Evolutionary conservation across 2,329 filamentous ascomycete species (phyloP), one percentile per base, ranked within the genome.

Genomic region (Pyrenophora teres): DNA sequence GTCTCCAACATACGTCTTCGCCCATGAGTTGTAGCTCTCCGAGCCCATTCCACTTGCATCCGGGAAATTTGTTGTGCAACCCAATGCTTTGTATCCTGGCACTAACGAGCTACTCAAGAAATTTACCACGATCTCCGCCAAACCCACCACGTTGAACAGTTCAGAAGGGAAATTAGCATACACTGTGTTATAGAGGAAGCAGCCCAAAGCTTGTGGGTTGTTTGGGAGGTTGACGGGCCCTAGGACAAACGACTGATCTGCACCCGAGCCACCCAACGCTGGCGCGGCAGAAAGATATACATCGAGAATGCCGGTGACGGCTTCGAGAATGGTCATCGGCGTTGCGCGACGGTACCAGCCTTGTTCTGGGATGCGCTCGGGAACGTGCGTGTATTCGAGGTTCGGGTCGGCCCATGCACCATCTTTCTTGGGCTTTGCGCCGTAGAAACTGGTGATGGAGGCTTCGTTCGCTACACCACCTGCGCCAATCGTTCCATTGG

Each of bases 401-500:
- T 50, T 37, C 3, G 51, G 48, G 25, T 63, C 56, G 7, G 46
- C 39, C 55, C 52, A 61, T 2, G 52, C 50, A n/a, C 40, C 43
- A 2, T 39, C 16, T 8, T 36, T 35, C 0, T 36, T 49, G n/a
- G 53, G 53, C 37, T 63, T 56, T 9, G 62, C 62, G 13, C 62
- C 62, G 39, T 62, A 60, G 54, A 64, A 62, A 27, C 60, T 60
- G n/a, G 60, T 60, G 39, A 64, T 56, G 25, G 58, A 62, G 16
- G 56, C 62, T 39, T 62, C 58, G 36, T 64, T 64, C 13, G 62
- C 62, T 18, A 63, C 25, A 21, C 61, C 61, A 27, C 60, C 60
- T 16, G 57, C 59, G 19, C 59, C 59, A 23, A 63, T 54, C 10
- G 60, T 63, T 16, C 62, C 62, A 45, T 64, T 64, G 19, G 43